A percentile compares a stretch with the other conserved stretches of the same genome.
These are phyloP conservation scores for Chrysoporthe austroafricana DNA, from an alignment of 2,329 filamentous ascomycete genomes.

Conservation along the genomic window DNA sequence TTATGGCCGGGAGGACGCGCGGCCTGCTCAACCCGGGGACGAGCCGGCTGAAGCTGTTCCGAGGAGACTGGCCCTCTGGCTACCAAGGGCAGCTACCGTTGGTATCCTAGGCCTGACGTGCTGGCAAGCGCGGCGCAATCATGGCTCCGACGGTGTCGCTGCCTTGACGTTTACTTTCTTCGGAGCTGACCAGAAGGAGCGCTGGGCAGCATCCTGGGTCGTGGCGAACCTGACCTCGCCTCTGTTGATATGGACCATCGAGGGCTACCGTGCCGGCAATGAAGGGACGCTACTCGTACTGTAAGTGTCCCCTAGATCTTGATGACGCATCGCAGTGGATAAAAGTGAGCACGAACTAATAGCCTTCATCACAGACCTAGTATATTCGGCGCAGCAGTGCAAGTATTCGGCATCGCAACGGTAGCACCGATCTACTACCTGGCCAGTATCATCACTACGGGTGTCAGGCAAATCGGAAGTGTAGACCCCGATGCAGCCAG, in stretches of 20 bases:
- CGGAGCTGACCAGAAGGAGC: slow-evolving; percentile 1
- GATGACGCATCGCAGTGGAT: background rate
- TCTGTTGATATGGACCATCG: slow-evolving; percentile 26
- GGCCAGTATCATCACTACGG: background rate
- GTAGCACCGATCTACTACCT: slow-evolving; percentile 26
- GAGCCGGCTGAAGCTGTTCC: background rate
- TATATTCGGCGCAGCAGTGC: slow-evolving; percentile 2
- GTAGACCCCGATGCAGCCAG: slow-evolving; percentile 12
- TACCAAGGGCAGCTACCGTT: slow-evolving; percentile 13
- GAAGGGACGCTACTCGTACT: background rate
- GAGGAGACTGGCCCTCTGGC: slow-evolving; percentile 6
- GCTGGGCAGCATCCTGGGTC: slow-evolving; percentile 4
- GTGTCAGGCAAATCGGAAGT: background rate
- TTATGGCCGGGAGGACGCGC: slow-evolving; percentile 1
- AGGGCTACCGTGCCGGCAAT: slow-evolving; percentile 6
- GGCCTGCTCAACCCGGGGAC: background rate
- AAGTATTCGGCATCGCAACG: slow-evolving; percentile 18
- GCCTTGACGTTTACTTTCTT: slow-evolving; percentile 22
- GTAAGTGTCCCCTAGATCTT: background rate
- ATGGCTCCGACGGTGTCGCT: slow-evolving; percentile 3
- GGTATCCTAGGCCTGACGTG: slow-evolving; percentile 6
- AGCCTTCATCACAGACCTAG: slow-evolving; percentile 1
- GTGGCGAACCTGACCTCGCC: slow-evolving; percentile 21
- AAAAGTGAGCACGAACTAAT: background rate
- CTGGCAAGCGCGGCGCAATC: slow-evolving; percentile 5